Conservation (phyloP, 345 rosid genomes). For the Arabidopsis arenosa region DNA sequence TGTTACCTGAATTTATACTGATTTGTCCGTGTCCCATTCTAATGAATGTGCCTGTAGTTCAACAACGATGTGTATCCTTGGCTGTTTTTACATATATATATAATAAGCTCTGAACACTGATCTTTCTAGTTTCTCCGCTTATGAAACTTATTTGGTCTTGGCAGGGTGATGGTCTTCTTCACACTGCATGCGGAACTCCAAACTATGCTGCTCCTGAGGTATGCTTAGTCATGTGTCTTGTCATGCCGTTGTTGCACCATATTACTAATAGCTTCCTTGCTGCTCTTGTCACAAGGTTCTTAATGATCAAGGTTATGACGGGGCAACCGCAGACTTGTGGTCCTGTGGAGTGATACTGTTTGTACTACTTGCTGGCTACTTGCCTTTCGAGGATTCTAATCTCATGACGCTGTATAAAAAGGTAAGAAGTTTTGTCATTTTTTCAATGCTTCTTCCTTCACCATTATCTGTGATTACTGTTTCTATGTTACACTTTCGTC, state of each 20-base stretch:
- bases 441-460: constrained; percentile 13
- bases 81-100: constrained; percentile 2
- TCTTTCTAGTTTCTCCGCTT: constrained; percentile 15
- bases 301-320: constrained; percentile 94
- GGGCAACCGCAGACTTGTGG: constrained; percentile 97
- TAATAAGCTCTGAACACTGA: constrained; percentile 7
- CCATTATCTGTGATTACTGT: constrained; percentile 20
- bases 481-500: constrained; percentile 29
- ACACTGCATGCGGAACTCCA: constrained; percentile 99
- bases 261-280: constrained; percentile 7
- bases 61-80: constrained; percentile 7
- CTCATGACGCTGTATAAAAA: constrained; percentile 82
- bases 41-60: constrained; percentile 9
- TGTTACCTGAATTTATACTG: not conserved
- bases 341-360: constrained; percentile 98
- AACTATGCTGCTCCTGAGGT: constrained; percentile 99
- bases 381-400: constrained; percentile 93
- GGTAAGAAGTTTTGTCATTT: constrained; percentile 53
- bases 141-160: constrained; percentile 33
- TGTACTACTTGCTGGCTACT: constrained; percentile 96
- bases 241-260: constrained; percentile 27
- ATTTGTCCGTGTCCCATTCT: constrained; percentile 5
- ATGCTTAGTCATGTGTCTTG: constrained; percentile 42
- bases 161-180: constrained; percentile 97
- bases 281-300: constrained; percentile 64